phyloP scores from a whole-genome alignment of 345 rosid genomes.

The Microthlaspi erraticum region DNA sequence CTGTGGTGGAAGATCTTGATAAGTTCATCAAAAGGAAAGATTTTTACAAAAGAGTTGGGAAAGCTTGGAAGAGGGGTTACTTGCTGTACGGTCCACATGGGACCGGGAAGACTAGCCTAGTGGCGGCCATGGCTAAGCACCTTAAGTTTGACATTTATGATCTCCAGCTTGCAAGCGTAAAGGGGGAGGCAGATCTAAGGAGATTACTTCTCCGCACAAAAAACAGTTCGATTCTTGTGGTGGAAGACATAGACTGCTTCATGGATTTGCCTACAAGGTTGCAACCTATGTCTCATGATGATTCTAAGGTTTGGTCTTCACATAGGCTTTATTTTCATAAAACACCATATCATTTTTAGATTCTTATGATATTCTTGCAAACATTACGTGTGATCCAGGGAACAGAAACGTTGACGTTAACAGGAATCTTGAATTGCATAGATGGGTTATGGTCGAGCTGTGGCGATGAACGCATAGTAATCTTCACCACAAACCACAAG shows the following conservation, averaged over 20 bases:
- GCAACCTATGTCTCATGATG: conserved; percentile 3
- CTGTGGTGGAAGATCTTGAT: conserved; percentile 54
- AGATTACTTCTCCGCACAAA: conserved; percentile 45
- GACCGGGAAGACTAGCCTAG: conserved; percentile 71
- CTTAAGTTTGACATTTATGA: conserved; percentile 62
- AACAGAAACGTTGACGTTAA: conserved; percentile 46
- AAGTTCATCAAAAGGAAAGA: conserved; percentile 57
- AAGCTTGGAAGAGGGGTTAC: conserved; percentile 70
- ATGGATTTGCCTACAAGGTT: conserved; percentile 43
- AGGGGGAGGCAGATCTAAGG: conserved; percentile 49
- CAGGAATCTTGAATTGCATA: conserved; percentile 68
- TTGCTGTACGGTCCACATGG: conserved; percentile 69
- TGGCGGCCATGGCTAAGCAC: conserved; percentile 70
- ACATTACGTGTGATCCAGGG: conserved; percentile 20
- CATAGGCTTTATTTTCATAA: neutral
- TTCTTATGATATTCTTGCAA: conserved; percentile 25
- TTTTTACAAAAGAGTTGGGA: conserved; percentile 58
- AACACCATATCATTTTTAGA: too few species aligned
- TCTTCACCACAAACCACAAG: conserved; percentile 68
- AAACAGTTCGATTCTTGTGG: conserved; percentile 56
- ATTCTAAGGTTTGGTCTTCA: conserved; percentile 30
- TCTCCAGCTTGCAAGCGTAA: conserved; percentile 52
- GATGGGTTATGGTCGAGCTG: conserved; percentile 73
- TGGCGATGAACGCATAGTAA: conserved; percentile 66
- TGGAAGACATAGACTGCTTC: conserved; percentile 67